A percentile compares a stretch with the other conserved stretches of the same genome.
Evolutionary conservation across 2,329 filamentous ascomycete species (phyloP).

Genomic region (Paraphaeosphaeria minitans): DNA sequence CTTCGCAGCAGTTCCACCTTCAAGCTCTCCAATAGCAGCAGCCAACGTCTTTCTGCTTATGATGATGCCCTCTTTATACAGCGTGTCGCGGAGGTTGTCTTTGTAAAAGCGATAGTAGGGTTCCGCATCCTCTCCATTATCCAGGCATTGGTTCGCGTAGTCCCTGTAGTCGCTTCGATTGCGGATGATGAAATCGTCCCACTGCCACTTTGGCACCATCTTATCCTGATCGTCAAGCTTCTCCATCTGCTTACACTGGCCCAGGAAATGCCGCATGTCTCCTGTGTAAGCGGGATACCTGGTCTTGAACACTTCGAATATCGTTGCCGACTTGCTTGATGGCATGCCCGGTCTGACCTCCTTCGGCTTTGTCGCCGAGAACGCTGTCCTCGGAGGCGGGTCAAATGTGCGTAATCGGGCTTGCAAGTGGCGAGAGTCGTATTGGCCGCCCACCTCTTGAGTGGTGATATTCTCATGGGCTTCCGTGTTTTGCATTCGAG

Average conservation of each 20-base stretch:
- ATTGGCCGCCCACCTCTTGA: not conserved
- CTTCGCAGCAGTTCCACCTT: slow-evolving; percentile 7
- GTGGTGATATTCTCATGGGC: not conserved
- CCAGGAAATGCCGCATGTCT: slow-evolving; percentile 38
- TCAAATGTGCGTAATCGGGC: not conserved
- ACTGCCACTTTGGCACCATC: slow-evolving; percentile 45
- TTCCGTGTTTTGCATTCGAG: not conserved
- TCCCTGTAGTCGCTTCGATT: slow-evolving; percentile 38
- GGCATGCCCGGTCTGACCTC: not conserved
- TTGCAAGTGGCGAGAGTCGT: not conserved
- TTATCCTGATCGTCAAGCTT: slow-evolving; percentile 35
- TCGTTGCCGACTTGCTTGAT: slow-evolving; percentile 5
- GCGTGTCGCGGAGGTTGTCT: slow-evolving; percentile 33
- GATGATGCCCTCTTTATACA: slow-evolving; percentile 34
- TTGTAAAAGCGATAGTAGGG: slow-evolving; percentile 44
- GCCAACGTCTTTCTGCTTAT: slow-evolving; percentile 21
- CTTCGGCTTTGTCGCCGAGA: not conserved
- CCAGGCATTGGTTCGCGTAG: slow-evolving; percentile 30
- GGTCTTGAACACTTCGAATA: slow-evolving; percentile 36
- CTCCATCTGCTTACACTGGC: slow-evolving; percentile 35
- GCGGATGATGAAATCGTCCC: slow-evolving; percentile 48
- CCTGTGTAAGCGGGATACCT: slow-evolving; percentile 46
- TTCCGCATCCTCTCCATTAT: slow-evolving; percentile 29
- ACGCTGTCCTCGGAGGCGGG: not conserved
- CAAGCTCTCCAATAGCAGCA: slow-evolving; percentile 29